Evolutionary conservation across 257 asterid species (phyloP), one percentile per base, ranked within the genome.

Genomic region (Primulina tabacum): DNA sequence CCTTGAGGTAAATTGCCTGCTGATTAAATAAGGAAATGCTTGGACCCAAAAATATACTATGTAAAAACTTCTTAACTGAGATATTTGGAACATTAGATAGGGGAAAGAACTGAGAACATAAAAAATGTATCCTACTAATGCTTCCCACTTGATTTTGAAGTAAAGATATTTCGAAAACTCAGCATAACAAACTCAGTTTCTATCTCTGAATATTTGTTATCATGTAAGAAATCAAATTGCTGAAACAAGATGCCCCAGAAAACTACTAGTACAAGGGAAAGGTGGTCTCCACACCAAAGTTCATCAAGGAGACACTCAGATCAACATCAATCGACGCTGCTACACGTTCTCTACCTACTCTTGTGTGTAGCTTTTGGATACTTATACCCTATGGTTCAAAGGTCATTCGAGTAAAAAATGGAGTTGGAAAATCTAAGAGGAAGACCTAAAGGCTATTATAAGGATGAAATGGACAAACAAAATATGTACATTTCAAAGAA

Each of bases 31-130:
- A 12, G n/a, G 53, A 1, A 43, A 43, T 3, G 35, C 21, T 59
- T 55, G 61, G 62, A 55, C 72, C 34, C 43, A 14, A 64, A 20
- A 71, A 70, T 14, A 61, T 21, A 64, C 30, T 40, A 30, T 12
- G 69, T 53, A 64, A 59, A 62, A 7, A 16, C 64, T 66, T 29
- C 76, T 60, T 69, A 65, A 33, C 32, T 26, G 61, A 34, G 58
- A 10, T 0, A 6, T 50, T 16, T 2, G 26, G 21, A 32, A 17
- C 69, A 60, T 62, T 69, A 70, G 53, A 32, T 32, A 17, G 37
- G 16, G 35, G 50, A 56, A 7, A 71, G 55, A 57, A 65, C 9
- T 55, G 4, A 50, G 21, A 71, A 18, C 57, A 50, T 26, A 64
- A 72, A 64, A 66, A 64, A 7, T 50, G 50, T 52, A 58, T 67